A percentile compares a stretch with the other conserved stretches of the same genome.
phyloP scores from a whole-genome alignment of 1,139 yeast genomes.

The Yamadazyma triangularis region DNA sequence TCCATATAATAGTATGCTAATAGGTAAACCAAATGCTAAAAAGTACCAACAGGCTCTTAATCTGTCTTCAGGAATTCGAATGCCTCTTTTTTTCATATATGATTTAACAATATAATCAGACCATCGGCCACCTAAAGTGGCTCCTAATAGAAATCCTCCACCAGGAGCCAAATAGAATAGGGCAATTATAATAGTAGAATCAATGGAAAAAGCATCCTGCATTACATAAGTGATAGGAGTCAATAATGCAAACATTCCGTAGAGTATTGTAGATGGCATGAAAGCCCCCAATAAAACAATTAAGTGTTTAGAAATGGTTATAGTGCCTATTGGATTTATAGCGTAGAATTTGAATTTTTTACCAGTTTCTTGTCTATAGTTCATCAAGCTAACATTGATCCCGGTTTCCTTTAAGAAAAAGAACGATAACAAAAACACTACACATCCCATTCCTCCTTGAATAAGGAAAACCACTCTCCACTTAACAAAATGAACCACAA shows the following conservation, averaged over 20 bases:
- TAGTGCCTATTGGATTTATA: conserved; percentile 41
- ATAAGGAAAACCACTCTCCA: conserved; percentile 52
- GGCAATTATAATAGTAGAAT: conserved; percentile 43
- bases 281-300: conserved; percentile 40
- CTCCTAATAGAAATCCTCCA: conserved; percentile 43
- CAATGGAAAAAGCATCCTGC: conserved; percentile 47
- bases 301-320: conserved; percentile 37
- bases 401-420: conserved; percentile 43
- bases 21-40: conserved; percentile 37
- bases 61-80: conserved; percentile 49
- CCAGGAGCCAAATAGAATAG: conserved; percentile 54
- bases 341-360: conserved; percentile 18
- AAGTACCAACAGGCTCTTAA: conserved; percentile 34
- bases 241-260: conserved; percentile 46
- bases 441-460: conserved; percentile 36
- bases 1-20: conserved; percentile 43
- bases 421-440: conserved; percentile 22
- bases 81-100: conserved; percentile 38
- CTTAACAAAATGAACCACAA: conserved; percentile 42
- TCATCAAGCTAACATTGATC: conserved; percentile 21
- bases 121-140: conserved; percentile 46
- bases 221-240: conserved; percentile 53
- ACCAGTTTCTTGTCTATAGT: conserved; percentile 12
- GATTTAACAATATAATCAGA: conserved; percentile 43
- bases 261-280: conserved; percentile 34